Evolutionary conservation across 495 filamentous ascomycete species (phyloP).

Genomic region (Xylaria palmicola): DNA sequence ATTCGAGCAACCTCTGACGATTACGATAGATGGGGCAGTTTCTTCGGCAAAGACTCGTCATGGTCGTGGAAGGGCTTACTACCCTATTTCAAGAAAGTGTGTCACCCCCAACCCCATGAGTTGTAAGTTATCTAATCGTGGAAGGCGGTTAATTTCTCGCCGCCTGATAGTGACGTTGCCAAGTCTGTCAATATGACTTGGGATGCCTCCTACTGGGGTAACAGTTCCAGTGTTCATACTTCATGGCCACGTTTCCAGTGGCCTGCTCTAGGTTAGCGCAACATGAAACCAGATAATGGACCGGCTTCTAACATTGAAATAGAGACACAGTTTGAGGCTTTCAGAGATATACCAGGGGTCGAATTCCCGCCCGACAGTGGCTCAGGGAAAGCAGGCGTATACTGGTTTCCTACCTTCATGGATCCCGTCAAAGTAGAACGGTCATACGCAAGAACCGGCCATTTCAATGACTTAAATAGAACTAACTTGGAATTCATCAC

Average conservation of each 20-base stretch:
- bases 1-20: constrained; percentile 42
- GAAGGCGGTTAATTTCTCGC: constrained; percentile 41
- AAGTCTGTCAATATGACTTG: constrained; percentile 42
- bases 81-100: constrained; percentile 46
- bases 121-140: not conserved
- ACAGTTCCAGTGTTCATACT: constrained; percentile 38
- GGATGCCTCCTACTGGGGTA: constrained; percentile 43
- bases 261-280: constrained; percentile 26
- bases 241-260: constrained; percentile 46
- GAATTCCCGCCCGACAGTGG: constrained; percentile 43
- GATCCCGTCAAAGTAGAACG: constrained; percentile 37
- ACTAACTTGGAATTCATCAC: constrained; percentile 41
- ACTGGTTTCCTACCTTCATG: constrained; percentile 48
- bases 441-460: constrained; percentile 43
- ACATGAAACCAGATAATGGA: not conserved
- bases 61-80: constrained; percentile 49
- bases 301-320: not conserved
- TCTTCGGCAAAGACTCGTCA: constrained; percentile 35
- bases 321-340: constrained; percentile 37
- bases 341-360: constrained; percentile 38
- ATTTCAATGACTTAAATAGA: constrained; percentile 33
- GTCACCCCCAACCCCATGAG: not conserved
- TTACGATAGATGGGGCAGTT: constrained; percentile 47
- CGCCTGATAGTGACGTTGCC: constrained; percentile 33
- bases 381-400: constrained; percentile 40